Base-by-base conservation (phyloP, 2,329 filamentous ascomycete genomes). In the Fusarium odoratissimum region DNA sequence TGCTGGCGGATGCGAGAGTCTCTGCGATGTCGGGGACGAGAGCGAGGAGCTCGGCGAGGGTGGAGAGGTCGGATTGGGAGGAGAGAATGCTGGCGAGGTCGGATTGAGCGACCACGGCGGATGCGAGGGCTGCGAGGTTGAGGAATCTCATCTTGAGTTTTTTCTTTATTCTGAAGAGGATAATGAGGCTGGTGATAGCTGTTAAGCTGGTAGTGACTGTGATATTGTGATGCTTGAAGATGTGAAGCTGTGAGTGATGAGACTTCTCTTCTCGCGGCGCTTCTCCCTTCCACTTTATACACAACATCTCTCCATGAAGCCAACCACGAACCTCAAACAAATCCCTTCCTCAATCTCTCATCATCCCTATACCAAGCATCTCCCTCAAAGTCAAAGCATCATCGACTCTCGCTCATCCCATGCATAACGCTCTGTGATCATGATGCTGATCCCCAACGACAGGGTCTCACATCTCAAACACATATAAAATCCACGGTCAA, bases 1-100 rank as follows among this genome's bases (percentile, higher is more conserved):
- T 82, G 38, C 71, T 76, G 4, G 78, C 74, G 21, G 75, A 71
- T 16, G 76, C 71, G 12, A 83, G 77, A 19, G 72, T 77, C 25
- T 81, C 77, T 8, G 80, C 77, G 11, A 82, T 73, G 13, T 71
- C 73, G 10, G 71, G 70, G 0, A 75, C 70, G 9, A 73, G 67
- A 40, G 66, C 59, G 31, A 75, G 54, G 5, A 75, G 72, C 42
- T 73, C 71, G 5, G 67, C 67, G 1, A 75, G 21, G 0, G 70
- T 75, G 5, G 70, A 72, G 7, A 75, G 67, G 11, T 75, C 72
- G 11, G 64, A 38, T 11, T 75, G 72, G 5, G 73, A 75, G 9
- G 72, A 56, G 28, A 75, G 63, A 6, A 75, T 46, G 23, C 57
- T 46, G 17, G 67, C 70, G 6, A 75, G 40, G 28, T 75, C 72